These are phyloP conservation scores for Cyberlindnera suaveolens DNA, from an alignment of 805 yeast genomes.

Conservation along the genomic window DNA sequence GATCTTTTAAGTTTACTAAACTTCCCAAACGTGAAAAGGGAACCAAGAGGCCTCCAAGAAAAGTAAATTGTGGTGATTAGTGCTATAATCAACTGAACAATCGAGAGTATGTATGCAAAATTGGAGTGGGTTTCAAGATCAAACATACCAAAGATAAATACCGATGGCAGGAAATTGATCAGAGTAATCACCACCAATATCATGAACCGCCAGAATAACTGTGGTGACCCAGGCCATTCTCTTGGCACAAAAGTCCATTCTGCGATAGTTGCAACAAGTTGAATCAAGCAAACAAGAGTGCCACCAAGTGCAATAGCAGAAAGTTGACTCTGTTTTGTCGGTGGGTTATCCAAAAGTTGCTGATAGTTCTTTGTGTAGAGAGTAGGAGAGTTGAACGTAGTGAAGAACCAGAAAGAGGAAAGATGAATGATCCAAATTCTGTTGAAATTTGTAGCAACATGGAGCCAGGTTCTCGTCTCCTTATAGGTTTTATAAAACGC, in stretches of 20 bases:
- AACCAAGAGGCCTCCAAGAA: constrained; percentile 54
- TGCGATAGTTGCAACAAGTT: constrained; percentile 48
- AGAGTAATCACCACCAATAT: constrained; percentile 37
- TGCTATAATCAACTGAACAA: constrained; percentile 53
- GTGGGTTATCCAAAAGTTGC: constrained; percentile 50
- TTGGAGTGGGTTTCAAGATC: constrained; percentile 34
- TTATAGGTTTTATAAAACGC: constrained; percentile 69
- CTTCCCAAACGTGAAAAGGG: constrained; percentile 35
- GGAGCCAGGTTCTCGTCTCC: constrained; percentile 75
- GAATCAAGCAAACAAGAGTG: constrained; percentile 49
- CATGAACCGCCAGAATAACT: constrained; percentile 41
- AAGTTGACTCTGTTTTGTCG: constrained; percentile 49
- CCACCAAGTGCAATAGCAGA: constrained; percentile 68
- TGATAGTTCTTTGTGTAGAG: constrained; percentile 57
- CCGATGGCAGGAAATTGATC: constrained; percentile 44
- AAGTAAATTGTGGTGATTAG: constrained; percentile 48
- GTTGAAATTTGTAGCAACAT: constrained; percentile 66
- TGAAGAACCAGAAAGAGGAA: constrained; percentile 73
- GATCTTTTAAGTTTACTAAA: constrained; percentile 34
- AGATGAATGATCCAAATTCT: constrained; percentile 76
- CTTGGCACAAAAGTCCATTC: constrained; percentile 67
- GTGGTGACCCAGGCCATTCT: constrained; percentile 66
- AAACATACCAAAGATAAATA: constrained; percentile 40
- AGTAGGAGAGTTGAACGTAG: constrained; percentile 63
- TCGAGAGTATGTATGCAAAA: constrained; percentile 38